Percentiles rank a stretch among this genome's conserved stretches.
These are phyloP conservation scores for Hibiscus mutabilis DNA, from an alignment of 345 rosid genomes.

Conservation along the genomic window DNA sequence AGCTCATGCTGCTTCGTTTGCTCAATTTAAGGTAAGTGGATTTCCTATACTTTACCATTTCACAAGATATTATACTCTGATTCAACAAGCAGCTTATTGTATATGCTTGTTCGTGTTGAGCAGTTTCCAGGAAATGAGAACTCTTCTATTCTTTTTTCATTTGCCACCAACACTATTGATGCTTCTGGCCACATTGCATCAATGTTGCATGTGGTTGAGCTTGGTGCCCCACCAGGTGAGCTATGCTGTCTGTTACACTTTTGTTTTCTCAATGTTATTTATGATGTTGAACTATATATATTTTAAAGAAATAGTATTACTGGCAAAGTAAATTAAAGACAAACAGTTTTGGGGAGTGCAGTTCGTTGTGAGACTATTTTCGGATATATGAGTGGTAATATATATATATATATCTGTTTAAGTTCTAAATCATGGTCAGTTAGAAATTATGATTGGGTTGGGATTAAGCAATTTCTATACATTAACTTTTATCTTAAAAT, in stretches of 20 bases:
- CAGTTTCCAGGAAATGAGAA: conserved; percentile 96
- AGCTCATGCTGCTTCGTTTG: conserved; percentile 99
- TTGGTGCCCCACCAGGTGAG: conserved; percentile 94
- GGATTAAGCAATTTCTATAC: no score
- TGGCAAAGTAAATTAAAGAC: not conserved
- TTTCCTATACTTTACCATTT: conserved; percentile 12
- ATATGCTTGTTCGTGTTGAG: conserved; percentile 4
- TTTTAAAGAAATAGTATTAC: no score
- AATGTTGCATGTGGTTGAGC: conserved; percentile 89
- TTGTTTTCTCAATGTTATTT: not conserved
- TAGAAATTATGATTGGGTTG: not conserved
- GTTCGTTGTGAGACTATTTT: no score
- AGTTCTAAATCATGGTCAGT: no score
- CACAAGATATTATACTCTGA: not conserved
- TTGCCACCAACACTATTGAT: conserved; percentile 78
- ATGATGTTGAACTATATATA: no score
- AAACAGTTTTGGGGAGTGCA: no score
- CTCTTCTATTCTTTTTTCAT: conserved; percentile 81
- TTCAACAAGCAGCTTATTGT: no score
- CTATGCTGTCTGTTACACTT: not conserved
- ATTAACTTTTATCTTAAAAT: not conserved
- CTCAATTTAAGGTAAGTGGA: conserved; percentile 63
- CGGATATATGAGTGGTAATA: no score
- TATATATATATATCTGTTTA: no score
- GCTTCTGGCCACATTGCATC: conserved; percentile 91